Evolutionary conservation across 2,329 filamentous ascomycete genomes (phyloP), one percentile per base, ranked within the genome.

Genomic region (Ophiostoma angusticollis): DNA sequence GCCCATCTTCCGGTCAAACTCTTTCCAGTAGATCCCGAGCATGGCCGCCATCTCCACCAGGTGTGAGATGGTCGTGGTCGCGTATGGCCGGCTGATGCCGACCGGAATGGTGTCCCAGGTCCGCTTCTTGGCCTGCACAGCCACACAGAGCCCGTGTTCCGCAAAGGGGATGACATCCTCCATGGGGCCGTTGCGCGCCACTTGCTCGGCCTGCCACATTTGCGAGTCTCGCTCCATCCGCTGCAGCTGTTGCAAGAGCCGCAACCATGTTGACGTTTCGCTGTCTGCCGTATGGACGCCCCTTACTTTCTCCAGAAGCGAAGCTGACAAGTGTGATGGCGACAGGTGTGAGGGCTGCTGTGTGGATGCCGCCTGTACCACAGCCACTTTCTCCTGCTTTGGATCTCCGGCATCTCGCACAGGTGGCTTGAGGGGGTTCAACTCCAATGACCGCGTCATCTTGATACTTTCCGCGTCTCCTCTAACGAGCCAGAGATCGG

Each of bases 21-120:
- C 66, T 45, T 68, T 70, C 72, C 72, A 76, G 52, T 76, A 64
- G 7, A 76, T 60, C 7, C 72, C 69, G 13, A 74, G 54, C 41
- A 67, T 64, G 5, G 67, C 67, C 19, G 68, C 60, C 43, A 73
- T 65, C 56, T 73, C 70, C 22, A 74, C 54, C 4, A 72, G 52
- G 45, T 73, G 70, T 39, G 64, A 70, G 43, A 73, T 68, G n/a
- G 68, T 67, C 0, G 64, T 71, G 0, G 65, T 72, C 3, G 67
- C 68, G 35, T 69, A 72, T 0, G 68, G 68, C 25, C 65, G 65
- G 25, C 57, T 60, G 35, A 70, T 50, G 23, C 57, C 56, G 1
- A 56, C 39, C 1, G 68, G 68, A 65, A 72, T 71, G 1, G 60
- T 68, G 45, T 70, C 67, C 67, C 67, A 70, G 44, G 63, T 66